Conservation (phyloP, 441 rosid genomes). For the Erodium texanum region DNA sequence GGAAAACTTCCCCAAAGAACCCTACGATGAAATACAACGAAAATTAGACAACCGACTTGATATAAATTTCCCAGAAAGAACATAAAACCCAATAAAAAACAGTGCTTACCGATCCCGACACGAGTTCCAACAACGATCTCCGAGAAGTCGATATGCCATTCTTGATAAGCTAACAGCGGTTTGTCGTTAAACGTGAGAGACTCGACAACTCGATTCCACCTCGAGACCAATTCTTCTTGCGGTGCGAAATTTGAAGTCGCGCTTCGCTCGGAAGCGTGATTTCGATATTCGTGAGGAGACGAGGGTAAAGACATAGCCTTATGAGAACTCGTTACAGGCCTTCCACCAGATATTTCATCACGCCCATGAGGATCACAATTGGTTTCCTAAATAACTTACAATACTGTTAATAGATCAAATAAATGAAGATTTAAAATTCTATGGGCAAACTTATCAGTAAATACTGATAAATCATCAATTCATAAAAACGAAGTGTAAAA, state of each 20-base stretch:
- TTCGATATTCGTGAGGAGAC: slow-evolving; percentile 78
- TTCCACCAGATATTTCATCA: slow-evolving; percentile 56
- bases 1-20: slow-evolving; percentile 95
- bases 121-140: slow-evolving; percentile 91
- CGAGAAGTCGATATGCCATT: slow-evolving; percentile 93
- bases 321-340: slow-evolving; percentile 64
- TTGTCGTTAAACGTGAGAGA: slow-evolving; percentile 76
- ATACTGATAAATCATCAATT: background rate
- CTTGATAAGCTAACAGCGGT: slow-evolving; percentile 70
- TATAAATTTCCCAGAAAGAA: background rate
- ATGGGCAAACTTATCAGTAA: background rate
- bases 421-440: background rate
- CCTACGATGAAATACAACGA: slow-evolving; percentile 33
- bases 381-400: slow-evolving; percentile 38
- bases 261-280: slow-evolving; percentile 48
- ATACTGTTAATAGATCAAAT: slow-evolving; percentile 10
- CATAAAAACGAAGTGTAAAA: background rate
- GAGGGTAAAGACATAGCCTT: slow-evolving; percentile 94
- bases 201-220: slow-evolving; percentile 87
- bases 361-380: slow-evolving; percentile 46
- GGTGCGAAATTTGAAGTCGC: slow-evolving; percentile 37
- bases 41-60: background rate
- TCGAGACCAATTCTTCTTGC: slow-evolving; percentile 44
- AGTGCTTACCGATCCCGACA: slow-evolving; percentile 85
- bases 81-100: background rate